Evolutionary conservation across 352 stramenopile species (phyloP).

Genomic region (Phytophthora brassicae): DNA sequence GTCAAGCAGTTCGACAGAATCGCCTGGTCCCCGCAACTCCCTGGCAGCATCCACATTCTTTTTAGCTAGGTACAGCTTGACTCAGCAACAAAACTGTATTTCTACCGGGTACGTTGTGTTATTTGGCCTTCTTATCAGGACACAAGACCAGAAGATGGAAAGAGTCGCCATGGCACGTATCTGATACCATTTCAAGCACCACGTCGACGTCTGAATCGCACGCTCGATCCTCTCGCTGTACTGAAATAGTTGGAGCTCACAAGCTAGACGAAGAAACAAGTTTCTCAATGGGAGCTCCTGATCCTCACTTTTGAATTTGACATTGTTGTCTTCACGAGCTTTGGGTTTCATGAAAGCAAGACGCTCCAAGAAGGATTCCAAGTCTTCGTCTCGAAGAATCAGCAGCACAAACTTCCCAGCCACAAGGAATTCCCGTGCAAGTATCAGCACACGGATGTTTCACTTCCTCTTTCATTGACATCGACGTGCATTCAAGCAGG

Average conservation of each 20-base stretch:
- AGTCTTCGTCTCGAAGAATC: background rate
- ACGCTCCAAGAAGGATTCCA: background rate
- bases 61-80: no score
- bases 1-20: background rate
- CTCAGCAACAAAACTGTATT: no score
- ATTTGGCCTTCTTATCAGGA: no score
- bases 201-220: background rate
- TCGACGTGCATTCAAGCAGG: background rate
- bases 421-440: background rate
- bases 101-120: no score
- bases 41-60: no score
- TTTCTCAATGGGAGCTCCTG: background rate
- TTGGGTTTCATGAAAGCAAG: background rate
- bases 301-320: background rate
- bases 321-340: background rate
- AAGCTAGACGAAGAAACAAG: background rate
- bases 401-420: background rate
- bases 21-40: background rate
- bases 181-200: background rate
- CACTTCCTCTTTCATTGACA: constrained; percentile 16
- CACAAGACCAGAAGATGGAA: background rate
- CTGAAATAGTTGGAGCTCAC: background rate
- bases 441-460: constrained; percentile 19
- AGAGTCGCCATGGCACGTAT: background rate
- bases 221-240: background rate